A percentile compares a stretch with the other conserved stretches of the same genome.
phyloP scores from a whole-genome alignment of 768 basidiomycete species.

The Mycena vitilis region DNA sequence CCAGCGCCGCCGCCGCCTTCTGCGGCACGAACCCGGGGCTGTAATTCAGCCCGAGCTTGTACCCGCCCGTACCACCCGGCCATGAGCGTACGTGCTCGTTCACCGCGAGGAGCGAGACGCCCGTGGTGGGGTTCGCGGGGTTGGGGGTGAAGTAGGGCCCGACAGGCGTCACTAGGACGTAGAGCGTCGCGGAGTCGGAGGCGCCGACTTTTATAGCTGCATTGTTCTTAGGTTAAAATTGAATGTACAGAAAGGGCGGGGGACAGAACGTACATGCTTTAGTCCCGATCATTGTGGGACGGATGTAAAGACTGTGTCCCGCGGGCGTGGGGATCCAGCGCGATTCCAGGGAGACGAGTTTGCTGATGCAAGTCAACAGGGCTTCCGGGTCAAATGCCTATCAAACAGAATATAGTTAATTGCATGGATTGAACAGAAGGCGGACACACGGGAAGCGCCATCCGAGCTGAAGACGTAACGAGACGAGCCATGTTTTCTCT shows the following conservation, averaged over 20 bases:
- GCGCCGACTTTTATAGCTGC: conserved; percentile 70
- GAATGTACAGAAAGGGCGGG: no score
- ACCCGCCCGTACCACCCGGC: conserved; percentile 79
- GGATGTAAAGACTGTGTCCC: no score
- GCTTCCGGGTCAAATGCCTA: no score
- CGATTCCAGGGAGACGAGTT: no score
- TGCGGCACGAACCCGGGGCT: conserved; percentile 71
- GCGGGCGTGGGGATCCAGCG: no score
- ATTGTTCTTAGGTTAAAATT: no score
- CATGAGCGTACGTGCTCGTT: conserved; percentile 58
- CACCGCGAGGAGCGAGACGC: conserved; percentile 55
- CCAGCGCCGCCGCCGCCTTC: conserved; percentile 69
- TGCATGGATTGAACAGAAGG: background rate
- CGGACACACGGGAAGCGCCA: conserved; percentile 75
- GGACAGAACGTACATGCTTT: no score
- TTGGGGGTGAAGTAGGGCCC: conserved; percentile 79
- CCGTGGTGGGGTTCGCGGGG: conserved; percentile 39
- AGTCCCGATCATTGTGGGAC: no score
- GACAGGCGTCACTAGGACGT: conserved; percentile 76
- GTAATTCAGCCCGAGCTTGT: conserved; percentile 81
- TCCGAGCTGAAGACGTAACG: conserved; percentile 71
- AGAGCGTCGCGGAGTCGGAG: conserved; percentile 80
- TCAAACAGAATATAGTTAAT: no score
- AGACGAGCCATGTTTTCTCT: conserved; percentile 89
- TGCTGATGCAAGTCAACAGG: no score